Percentiles rank a stretch among this genome's conserved stretches.
These are phyloP conservation scores for Dryas drummondii DNA, from an alignment of 306 rosid species.

Conservation along the genomic window DNA sequence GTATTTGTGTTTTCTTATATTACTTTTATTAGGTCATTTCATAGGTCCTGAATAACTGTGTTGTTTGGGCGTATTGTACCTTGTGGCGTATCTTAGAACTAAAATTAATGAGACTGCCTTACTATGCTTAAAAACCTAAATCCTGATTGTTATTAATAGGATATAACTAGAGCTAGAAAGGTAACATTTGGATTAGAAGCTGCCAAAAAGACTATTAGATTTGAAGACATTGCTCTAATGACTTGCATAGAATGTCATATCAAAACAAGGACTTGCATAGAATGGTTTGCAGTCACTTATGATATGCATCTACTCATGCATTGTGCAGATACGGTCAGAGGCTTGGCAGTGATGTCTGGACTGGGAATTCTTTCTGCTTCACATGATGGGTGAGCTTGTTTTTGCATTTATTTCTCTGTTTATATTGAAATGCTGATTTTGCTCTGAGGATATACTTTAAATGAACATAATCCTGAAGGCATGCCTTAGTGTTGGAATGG, in stretches of 20 bases:
- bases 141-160: slow-evolving; percentile 5
- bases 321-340: slow-evolving; percentile 85
- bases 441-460: neutral
- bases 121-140: neutral
- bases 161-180: neutral
- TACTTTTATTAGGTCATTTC: neutral
- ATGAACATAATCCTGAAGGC: slow-evolving; percentile 1
- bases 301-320: slow-evolving; percentile 21
- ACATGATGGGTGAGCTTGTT: slow-evolving; percentile 79
- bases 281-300: slow-evolving; percentile 16
- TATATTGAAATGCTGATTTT: slow-evolving; percentile 7
- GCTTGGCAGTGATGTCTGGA: slow-evolving; percentile 82
- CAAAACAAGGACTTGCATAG: neutral
- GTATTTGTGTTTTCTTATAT: slow-evolving; percentile 20
- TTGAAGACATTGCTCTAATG: neutral
- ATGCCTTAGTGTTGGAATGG: neutral
- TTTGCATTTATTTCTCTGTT: slow-evolving; percentile 14
- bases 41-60: neutral
- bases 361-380: slow-evolving; percentile 89
- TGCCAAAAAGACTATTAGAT: neutral
- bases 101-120: neutral
- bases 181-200: neutral
- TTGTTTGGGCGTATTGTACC: neutral
- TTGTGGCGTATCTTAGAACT: slow-evolving; percentile 12
- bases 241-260: neutral